These are phyloP conservation scores for Aspergillus hiratsukae DNA, from an alignment of 2,329 filamentous ascomycete genomes.

Conservation along the genomic window DNA sequence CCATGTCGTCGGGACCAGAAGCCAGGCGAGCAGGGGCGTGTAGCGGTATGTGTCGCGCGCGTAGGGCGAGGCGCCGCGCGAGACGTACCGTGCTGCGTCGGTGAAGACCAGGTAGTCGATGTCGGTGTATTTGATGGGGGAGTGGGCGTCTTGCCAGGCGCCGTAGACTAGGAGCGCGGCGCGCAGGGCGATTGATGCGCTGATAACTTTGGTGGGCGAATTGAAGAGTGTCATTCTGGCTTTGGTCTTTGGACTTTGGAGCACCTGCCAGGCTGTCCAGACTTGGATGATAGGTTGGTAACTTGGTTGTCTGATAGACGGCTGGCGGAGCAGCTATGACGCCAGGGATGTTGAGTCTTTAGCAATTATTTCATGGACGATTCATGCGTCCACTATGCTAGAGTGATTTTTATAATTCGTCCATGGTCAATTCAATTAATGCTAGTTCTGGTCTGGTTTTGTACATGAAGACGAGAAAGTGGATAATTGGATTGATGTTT, in stretches of 20 bases:
- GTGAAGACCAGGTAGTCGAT: slow-evolving; percentile 99
- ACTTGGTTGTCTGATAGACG: slow-evolving; percentile 4
- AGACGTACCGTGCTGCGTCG: slow-evolving; percentile 76
- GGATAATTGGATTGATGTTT: not conserved
- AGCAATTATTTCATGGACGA: not conserved
- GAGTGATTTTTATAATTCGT: not conserved
- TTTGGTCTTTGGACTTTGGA: too few relatives aligned
- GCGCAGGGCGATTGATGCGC: slow-evolving; percentile 57
- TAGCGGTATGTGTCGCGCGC: slow-evolving; percentile 92
- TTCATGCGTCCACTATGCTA: not conserved
- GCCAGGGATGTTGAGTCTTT: not conserved
- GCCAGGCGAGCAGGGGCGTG: slow-evolving; percentile 88
- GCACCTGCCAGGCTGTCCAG: not conserved
- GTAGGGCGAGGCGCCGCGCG: slow-evolving; percentile 70
- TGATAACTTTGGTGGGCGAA: slow-evolving; percentile 31
- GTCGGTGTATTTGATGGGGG: slow-evolving; percentile 94
- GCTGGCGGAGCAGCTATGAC: too few relatives aligned
- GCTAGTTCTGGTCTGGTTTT: not conserved
- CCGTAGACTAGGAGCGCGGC: slow-evolving; percentile 76
- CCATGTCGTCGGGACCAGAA: slow-evolving; percentile 75
- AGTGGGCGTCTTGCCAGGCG: slow-evolving; percentile 85
- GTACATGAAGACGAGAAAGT: not conserved
- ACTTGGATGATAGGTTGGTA: slow-evolving; percentile 3
- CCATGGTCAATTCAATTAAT: not conserved
- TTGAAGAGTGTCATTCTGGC: slow-evolving; percentile 24